Base-by-base conservation (phyloP, 164 flowering plant species). In the Magnolia kwangsiensis region DNA sequence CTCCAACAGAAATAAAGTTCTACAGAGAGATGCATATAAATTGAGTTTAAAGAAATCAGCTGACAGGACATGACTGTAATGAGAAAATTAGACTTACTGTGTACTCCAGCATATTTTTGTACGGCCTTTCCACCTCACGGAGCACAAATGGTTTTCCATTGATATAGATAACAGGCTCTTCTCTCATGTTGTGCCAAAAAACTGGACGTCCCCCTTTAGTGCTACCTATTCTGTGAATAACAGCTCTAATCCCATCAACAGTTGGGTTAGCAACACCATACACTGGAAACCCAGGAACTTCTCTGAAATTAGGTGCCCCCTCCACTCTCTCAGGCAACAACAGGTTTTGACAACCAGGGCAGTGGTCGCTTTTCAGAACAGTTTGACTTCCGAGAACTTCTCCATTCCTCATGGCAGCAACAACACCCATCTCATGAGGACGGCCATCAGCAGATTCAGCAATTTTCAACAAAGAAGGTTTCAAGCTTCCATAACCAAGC, bases 251-350 rank as follows among this genome's bases (percentile, higher is more conserved):
- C n/a, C 98, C 98, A 84, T 93, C 94, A 74, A 92, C 78, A 14
- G 98, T 93, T 79, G 98, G 98, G 82, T 91, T 95, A 21, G 97
- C 98, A 80, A 95, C 98, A 79, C 98, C 98, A 90, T 90, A 95
- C 75, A 95, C 97, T n/a, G 98, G 96, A 84, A 95, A 95, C 18
- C 97, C 95, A 76, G 97, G 94, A 83, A 93, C 90, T 82, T 90
- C 92, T 83, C 98, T 85, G 74, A 95, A 95, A 83, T 95, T 95
- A 65, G 98, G 98, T 63, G 97, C 98, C 83, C 98, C 97, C 69
- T 95, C 98, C 78, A 95, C 93, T 78, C 91, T 88, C 82, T 95
- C 98, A 4, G 94, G 93, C 78, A 95, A 86, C 79, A 77, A 83
- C 64, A 72, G 72, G 73, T 87, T 89, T 83, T 95, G 98, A 85